A percentile compares a stretch with the other conserved stretches of the same genome.
Evolutionary conservation across 768 basidiomycete genomes (phyloP).

Genomic region (Agaricus subrufescens): DNA sequence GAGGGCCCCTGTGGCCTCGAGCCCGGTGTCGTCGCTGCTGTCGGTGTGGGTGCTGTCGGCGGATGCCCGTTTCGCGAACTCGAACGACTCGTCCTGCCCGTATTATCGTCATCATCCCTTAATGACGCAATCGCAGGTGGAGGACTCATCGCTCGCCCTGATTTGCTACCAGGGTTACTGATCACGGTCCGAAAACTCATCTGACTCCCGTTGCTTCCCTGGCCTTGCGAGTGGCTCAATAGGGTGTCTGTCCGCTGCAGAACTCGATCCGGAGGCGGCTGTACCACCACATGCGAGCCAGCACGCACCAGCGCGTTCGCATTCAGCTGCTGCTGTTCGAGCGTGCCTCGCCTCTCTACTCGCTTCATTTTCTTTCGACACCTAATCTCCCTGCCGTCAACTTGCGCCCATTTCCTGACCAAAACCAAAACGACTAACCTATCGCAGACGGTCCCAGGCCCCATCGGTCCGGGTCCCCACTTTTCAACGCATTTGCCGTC

Average conservation of each 20-base stretch:
- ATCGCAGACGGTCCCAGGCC: constrained; percentile 82
- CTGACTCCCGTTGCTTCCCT: constrained; percentile 6
- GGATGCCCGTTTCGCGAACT: constrained; percentile 7
- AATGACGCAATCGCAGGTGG: constrained; percentile 8
- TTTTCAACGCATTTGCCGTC: constrained; percentile 85
- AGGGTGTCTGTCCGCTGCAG: constrained; percentile 12
- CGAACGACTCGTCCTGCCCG: background rate
- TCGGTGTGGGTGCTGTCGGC: background rate
- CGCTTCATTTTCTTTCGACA: constrained; percentile 88
- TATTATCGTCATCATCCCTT: constrained; percentile 6
- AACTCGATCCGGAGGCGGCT: background rate
- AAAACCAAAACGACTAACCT: constrained; percentile 35
- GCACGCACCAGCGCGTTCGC: constrained; percentile 12
- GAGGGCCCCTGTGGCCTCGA: background rate
- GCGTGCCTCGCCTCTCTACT: constrained; percentile 67
- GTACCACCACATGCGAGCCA: constrained; percentile 12
- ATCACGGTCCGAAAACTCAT: constrained; percentile 5
- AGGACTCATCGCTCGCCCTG: constrained; percentile 5
- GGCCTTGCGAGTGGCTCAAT: background rate
- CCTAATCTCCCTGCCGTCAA: constrained; percentile 23
- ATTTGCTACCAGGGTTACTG: background rate
- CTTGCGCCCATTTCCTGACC: background rate
- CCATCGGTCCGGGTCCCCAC: constrained; percentile 82
- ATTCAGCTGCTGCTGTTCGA: constrained; percentile 41
- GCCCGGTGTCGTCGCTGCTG: background rate